Evolutionary conservation across 139 green algal genomes (phyloP).

Genomic region (Micractinium sp.): DNA sequence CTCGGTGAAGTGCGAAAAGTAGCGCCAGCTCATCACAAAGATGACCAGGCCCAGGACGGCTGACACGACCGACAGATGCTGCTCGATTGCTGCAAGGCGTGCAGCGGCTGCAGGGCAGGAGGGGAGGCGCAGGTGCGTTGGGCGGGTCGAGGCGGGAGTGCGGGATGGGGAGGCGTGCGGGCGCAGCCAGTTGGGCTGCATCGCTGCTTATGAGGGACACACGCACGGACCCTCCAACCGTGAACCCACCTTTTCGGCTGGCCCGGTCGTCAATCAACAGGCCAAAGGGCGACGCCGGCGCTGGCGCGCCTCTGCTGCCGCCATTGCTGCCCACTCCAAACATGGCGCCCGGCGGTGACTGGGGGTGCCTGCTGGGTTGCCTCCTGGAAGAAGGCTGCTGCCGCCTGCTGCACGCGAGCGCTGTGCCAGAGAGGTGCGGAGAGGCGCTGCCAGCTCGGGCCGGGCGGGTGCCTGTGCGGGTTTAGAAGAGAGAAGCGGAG

Average conservation of each 20-base stretch:
- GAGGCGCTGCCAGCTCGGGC: too few relatives aligned
- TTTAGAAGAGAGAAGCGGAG: not conserved
- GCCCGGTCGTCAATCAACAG: not conserved
- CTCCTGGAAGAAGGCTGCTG: too few relatives aligned
- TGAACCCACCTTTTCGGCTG: not conserved
- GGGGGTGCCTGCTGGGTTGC: too few relatives aligned
- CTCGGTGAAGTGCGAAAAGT: conserved; percentile 24
- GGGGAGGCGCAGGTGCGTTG: not conserved
- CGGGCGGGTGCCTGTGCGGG: not conserved
- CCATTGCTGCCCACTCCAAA: not conserved
- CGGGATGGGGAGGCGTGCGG: not conserved
- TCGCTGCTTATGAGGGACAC: not conserved
- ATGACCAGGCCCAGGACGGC: conserved; percentile 22
- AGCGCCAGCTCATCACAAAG: conserved; percentile 38
- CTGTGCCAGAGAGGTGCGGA: too few relatives aligned
- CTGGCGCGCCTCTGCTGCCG: not conserved
- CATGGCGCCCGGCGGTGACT: not conserved
- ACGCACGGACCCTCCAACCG: not conserved
- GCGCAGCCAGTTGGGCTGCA: too few relatives aligned
- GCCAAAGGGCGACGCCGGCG: not conserved
- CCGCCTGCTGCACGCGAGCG: not conserved
- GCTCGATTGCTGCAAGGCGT: conserved; percentile 10
- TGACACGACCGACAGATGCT: not conserved
- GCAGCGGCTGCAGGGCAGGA: conserved; percentile 6
- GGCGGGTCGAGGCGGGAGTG: not conserved